Evolutionary conservation across 2,329 filamentous ascomycete species (phyloP), one percentile per base, ranked within the genome.

Genomic region (Domatiomyces catenatus): DNA sequence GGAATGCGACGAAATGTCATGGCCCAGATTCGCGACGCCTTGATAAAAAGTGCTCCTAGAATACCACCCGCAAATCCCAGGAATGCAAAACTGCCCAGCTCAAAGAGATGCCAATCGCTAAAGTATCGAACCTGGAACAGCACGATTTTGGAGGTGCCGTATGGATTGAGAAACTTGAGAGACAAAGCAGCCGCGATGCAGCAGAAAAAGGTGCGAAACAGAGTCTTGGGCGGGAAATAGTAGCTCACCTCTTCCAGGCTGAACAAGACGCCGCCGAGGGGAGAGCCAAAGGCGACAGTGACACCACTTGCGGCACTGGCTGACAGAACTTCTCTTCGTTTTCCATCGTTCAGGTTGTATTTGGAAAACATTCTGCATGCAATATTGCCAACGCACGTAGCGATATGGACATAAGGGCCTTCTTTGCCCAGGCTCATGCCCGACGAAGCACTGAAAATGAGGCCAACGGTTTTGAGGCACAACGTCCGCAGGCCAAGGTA

Each of bases 171-270:
- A 58, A 95, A 95, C 62, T 95, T 95, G 59, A 98, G 73, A 1
- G 89, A 90, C 32, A 98, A 69, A 0, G 92, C 88, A 1, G 92
- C 89, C 28, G 72, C 75, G 60, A 96, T 96, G 67, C 90, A 96
- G 71, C 90, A 96, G 68, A 96, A 96, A 67, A 98, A 98, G 0
- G 92, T 96, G 49, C 92, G 76, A 71, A 98, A 98, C 7, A 98
- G 76, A 0, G 90, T 96, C 70, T 98, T 96, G 5, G 90, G 87
- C 0, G 92, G 90, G 65, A 96, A 96, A 67, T 96, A 96, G 67
- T 96, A 96, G 59, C 86, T 82, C 55, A 96, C 89, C 74, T 96
- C 92, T 67, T 98, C 92, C 26, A 96, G 68, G 32, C 87, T 88
- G 66, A 96, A 96, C 2, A 96, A 74, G 1, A 95, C 88, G 48